Base-by-base conservation (phyloP, 192 early-diverging fungal species). In the Diversispora epigaea region DNA sequence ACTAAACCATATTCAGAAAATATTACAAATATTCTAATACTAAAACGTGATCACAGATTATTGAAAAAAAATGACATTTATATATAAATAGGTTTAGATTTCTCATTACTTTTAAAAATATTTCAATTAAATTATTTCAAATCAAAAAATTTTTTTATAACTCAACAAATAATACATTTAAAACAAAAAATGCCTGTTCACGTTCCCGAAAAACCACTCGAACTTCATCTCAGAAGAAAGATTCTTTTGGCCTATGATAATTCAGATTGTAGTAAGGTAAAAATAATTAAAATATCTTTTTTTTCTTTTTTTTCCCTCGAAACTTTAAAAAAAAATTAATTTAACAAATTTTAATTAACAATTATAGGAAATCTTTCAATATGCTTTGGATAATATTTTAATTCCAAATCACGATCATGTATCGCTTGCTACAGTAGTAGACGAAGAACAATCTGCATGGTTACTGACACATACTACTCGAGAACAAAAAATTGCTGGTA, bases 231-330 rank as follows among this genome's bases (percentile, higher is more conserved):
- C 5, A 43, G 66, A 10, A 39, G 66, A 19, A 68, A 68, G 46
- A 68, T 68, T 49, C 46, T 68, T 14, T 22, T 68, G 19, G 43
- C 66, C 22, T 68, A 68, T 14, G 66, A 68, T 68, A 68, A 68
- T 40, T 68, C 66, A 45, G 66, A 68, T 8, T 68, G n/a, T 49
- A 68, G 66, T 43, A 68, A 68, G 66, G 66, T 68, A 32, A 32
- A 32, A 2, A 32, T 32, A 32, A 32, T 2, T 32, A 32, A 32
- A 1, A 32, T 32, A 32, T 32, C 0, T 32, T 1, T 32, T 32
- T 1, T 32, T 1, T 32, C 0, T 32, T 1, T 32, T 1, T 32
- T 32, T 32, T 32, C 25, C 25, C 25, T 32, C n/a, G 25, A 32
- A 32, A 0, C 25, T 32, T 21, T n/a, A 56, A 32, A 32, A 32